Evolutionary conservation across 176 grass and related monocot genomes (phyloP).

Genomic region (Raddia guianensis): DNA sequence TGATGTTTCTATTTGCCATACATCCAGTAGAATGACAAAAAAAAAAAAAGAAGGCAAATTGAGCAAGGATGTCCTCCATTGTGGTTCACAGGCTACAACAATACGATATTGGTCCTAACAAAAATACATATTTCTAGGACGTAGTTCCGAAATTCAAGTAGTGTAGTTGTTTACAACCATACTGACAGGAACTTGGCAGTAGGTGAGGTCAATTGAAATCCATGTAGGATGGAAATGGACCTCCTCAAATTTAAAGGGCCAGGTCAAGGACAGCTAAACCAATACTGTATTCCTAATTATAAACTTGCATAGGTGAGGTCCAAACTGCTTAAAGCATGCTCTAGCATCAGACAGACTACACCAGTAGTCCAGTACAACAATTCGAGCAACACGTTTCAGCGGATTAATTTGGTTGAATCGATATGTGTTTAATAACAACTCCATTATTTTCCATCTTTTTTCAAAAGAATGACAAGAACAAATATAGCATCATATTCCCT

Average conservation of each 20-base stretch:
- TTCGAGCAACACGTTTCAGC: background rate
- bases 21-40: background rate
- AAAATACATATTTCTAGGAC: conserved; percentile 15
- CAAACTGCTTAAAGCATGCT: conserved; percentile 14
- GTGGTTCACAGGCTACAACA: conserved; percentile 12
- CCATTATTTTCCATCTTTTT: background rate
- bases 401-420: background rate
- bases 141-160: conserved; percentile 11
- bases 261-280: conserved; percentile 47
- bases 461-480: background rate
- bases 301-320: conserved; percentile 36
- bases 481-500: conserved; percentile 27
- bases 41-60: background rate
- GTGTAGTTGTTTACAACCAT: conserved; percentile 43
- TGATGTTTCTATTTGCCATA: background rate
- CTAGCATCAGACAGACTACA: conserved; percentile 6
- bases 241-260: conserved; percentile 29
- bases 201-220: conserved; percentile 45
- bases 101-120: conserved; percentile 6
- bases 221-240: conserved; percentile 42
- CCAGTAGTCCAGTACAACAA: conserved; percentile 2
- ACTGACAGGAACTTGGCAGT: conserved; percentile 46
- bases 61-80: background rate
- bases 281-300: conserved; percentile 39
- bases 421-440: background rate